These are phyloP conservation scores for Aurinia saxatilis DNA, from an alignment of 345 rosid genomes.

Conservation along the genomic window DNA sequence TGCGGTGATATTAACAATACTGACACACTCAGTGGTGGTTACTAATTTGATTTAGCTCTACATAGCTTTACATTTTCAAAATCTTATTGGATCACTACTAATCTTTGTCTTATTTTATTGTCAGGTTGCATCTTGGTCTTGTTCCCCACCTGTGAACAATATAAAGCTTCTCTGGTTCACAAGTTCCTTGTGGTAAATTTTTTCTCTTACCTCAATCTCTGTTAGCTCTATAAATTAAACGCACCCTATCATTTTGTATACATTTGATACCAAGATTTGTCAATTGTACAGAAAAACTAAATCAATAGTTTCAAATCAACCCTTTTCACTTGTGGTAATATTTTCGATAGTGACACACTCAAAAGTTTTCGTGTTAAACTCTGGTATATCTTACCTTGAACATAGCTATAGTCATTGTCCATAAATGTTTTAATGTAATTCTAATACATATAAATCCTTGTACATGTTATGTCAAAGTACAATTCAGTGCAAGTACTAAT, in stretches of 20 bases:
- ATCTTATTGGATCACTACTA: too few species aligned
- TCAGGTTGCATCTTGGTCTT: too few species aligned
- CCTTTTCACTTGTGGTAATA: background rate
- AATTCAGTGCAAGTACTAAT: background rate
- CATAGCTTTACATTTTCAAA: too few species aligned
- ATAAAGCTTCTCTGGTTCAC: too few species aligned
- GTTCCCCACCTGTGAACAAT: too few species aligned
- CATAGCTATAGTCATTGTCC: background rate
- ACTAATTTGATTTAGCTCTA: too few species aligned
- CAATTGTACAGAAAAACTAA: background rate
- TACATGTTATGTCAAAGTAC: constrained; percentile 11
- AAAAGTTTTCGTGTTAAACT: background rate
- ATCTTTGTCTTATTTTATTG: too few species aligned
- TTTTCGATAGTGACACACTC: constrained; percentile 13
- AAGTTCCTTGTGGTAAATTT: too few species aligned
- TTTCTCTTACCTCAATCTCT: too few species aligned
- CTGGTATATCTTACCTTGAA: background rate
- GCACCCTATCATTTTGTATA: background rate
- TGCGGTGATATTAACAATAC: too few species aligned
- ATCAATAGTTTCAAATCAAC: background rate
- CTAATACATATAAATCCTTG: background rate
- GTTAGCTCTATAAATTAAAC: too few species aligned
- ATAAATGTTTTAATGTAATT: background rate
- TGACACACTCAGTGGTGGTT: too few species aligned
- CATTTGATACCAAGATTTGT: constrained; percentile 1